Conservation (phyloP, 2,329 filamentous ascomycete genomes). For the Penicillium sp. region DNA sequence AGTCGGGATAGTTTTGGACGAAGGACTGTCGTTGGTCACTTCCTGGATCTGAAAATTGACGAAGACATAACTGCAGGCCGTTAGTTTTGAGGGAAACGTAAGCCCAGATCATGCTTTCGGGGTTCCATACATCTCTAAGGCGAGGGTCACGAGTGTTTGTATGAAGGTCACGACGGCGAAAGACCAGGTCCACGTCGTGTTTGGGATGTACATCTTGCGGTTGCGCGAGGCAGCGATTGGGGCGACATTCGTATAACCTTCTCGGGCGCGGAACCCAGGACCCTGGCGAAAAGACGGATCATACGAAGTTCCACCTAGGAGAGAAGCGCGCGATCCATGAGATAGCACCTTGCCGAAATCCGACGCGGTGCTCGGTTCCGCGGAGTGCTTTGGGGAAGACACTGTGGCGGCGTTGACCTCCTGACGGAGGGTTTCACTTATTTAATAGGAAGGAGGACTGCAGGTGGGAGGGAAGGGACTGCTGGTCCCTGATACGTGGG, state of each 20-base stretch:
- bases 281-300: constrained; percentile 52
- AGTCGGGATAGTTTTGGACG: constrained; percentile 75
- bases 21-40: constrained; percentile 41
- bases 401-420: constrained; percentile 37
- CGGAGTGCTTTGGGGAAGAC: constrained; percentile 28
- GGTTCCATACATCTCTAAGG: constrained; percentile 75
- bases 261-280: constrained; percentile 52
- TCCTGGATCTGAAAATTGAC: constrained; percentile 71
- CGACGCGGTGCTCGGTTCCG: constrained; percentile 39
- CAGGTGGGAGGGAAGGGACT: not conserved
- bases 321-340: constrained; percentile 58
- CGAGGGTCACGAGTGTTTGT: constrained; percentile 79
- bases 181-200: constrained; percentile 81
- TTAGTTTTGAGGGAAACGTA: constrained; percentile 1
- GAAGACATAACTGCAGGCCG: constrained; percentile 73
- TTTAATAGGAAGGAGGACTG: constrained; percentile 3
- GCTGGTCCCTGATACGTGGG: constrained; percentile 13
- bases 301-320: constrained; percentile 60
- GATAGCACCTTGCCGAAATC: constrained; percentile 55
- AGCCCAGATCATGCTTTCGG: not conserved
- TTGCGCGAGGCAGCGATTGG: constrained; percentile 25
- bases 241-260: constrained; percentile 48
- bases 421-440: constrained; percentile 24
- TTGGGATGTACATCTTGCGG: constrained; percentile 71
- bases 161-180: constrained; percentile 73